Base-by-base conservation (phyloP, 352 stramenopile species). In the Phytophthora chlamydospora region DNA sequence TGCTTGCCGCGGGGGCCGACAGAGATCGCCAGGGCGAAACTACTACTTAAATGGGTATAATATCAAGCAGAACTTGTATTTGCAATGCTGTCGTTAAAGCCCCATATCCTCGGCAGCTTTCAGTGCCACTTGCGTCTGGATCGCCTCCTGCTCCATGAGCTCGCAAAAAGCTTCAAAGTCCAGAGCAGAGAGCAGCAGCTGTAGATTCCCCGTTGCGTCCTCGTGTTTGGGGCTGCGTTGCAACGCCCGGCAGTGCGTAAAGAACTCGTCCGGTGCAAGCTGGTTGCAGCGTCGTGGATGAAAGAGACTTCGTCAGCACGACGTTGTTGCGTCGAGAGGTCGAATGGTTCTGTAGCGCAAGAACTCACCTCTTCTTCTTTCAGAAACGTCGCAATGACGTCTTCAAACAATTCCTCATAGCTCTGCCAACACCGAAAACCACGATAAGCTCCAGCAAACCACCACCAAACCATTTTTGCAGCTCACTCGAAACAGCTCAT, bases 91-190 rank as follows among this genome's bases (percentile, higher is more conserved):
- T 17, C 31, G 6, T 78, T 53, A 88, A 11, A 89, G 61, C 0
- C 75, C 76, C 79, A 87, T 89, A 27, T 87, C 77, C 33, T 82
- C 68, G 1, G 79, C 82, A 21, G 65, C 75, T 55, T 85, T 77
- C 11, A 80, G 50, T 13, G 76, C 78, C 2, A 60, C 52, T n/a
- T 85, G 76, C 13, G 73, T 83, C 40, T 81, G 51, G 31, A 75
- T 67, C 8, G 75, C 76, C 29, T 89, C 75, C 0, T 59, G 47
- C 14, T 60, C 63, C 78, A 90, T 88, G 44, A 86, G 68, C 14
- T 69, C 39, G 32, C 78, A 88, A 43, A 90, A 90, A 3, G 47
- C 52, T 17, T 75, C 58, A 17, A 89, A 85, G 50, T 90, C 80
- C 16, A 90, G 58, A 2, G 78, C 76, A 1, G 74, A 76, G 11